A percentile compares a stretch with the other conserved stretches of the same genome.
Conservation (phyloP, 1,284 basidiomycete species). For the Tremellales sp. region DNA sequence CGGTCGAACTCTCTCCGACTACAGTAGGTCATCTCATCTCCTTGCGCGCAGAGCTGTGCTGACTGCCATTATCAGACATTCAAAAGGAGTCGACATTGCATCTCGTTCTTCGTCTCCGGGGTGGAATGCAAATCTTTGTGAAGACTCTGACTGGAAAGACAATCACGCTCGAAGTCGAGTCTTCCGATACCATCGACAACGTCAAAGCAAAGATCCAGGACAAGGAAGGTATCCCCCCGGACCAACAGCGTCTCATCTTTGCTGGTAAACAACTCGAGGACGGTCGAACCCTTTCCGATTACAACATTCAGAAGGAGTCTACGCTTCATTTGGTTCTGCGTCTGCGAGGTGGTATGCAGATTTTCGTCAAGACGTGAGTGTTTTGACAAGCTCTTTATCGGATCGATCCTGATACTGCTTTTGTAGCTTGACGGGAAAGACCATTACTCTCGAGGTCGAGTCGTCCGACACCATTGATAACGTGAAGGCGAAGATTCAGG, state of each 20-base stretch:
- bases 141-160: constrained; percentile 61
- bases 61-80: constrained; percentile 68
- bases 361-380: constrained; percentile 36
- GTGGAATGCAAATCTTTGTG: constrained; percentile 65
- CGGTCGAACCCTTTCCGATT: constrained; percentile 84
- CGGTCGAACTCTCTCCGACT: constrained; percentile 78
- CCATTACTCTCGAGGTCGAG: constrained; percentile 73
- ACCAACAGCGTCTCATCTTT: constrained; percentile 60
- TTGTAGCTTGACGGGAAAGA: constrained; percentile 51
- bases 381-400: too few relatives aligned
- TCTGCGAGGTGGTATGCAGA: constrained; percentile 46
- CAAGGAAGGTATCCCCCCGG: constrained; percentile 71
- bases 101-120: constrained; percentile 55
- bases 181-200: constrained; percentile 90
- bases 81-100: constrained; percentile 94
- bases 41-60: neutral
- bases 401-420: too few relatives aligned
- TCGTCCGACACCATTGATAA: constrained; percentile 91
- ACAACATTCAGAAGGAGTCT: constrained; percentile 42
- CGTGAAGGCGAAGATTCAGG: constrained; percentile 87
- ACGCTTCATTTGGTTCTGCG: constrained; percentile 51
- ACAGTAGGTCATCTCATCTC: constrained; percentile 49
- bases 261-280: constrained; percentile 53
- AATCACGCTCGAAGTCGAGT: constrained; percentile 84
- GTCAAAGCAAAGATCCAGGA: constrained; percentile 50